Conservation (phyloP, 2,329 filamentous ascomycete genomes). For the Paracorniculantispora psalliotae region DNA sequence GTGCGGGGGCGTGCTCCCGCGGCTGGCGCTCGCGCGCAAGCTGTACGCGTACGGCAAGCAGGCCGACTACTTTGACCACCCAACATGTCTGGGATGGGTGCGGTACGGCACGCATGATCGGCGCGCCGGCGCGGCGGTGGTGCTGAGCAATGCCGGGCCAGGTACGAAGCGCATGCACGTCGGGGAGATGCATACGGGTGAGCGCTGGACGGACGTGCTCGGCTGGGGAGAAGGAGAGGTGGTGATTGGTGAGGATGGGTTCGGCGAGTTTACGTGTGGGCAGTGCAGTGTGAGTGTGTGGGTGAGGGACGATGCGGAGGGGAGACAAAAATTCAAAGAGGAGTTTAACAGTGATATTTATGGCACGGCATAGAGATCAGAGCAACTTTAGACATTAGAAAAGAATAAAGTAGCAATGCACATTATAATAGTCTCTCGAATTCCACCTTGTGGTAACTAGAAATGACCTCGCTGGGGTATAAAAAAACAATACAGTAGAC, state of each 20-base stretch:
- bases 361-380: neutral
- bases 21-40: slow-evolving; percentile 57
- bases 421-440: too few relatives aligned
- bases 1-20: slow-evolving; percentile 50
- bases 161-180: slow-evolving; percentile 58
- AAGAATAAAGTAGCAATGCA: too few relatives aligned
- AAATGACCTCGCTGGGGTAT: neutral
- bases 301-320: slow-evolving; percentile 50
- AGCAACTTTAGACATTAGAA: neutral
- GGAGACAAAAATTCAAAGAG: slow-evolving; percentile 37
- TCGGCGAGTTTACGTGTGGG: slow-evolving; percentile 52
- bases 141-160: slow-evolving; percentile 50
- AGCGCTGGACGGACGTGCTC: slow-evolving; percentile 61
- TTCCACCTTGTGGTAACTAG: too few relatives aligned
- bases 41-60: slow-evolving; percentile 64
- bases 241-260: slow-evolving; percentile 56
- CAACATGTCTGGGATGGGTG: slow-evolving; percentile 60
- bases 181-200: slow-evolving; percentile 52
- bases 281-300: slow-evolving; percentile 54
- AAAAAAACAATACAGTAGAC: neutral
- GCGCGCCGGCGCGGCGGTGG: slow-evolving; percentile 47
- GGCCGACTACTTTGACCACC: slow-evolving; percentile 56
- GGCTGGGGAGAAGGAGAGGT: slow-evolving; percentile 52
- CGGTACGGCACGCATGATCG: slow-evolving; percentile 42
- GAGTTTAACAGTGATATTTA: slow-evolving; percentile 24